Evolutionary conservation across 2,329 filamentous ascomycete genomes (phyloP), one percentile per base, ranked within the genome.

Genomic region (Diaporthe sp.): DNA sequence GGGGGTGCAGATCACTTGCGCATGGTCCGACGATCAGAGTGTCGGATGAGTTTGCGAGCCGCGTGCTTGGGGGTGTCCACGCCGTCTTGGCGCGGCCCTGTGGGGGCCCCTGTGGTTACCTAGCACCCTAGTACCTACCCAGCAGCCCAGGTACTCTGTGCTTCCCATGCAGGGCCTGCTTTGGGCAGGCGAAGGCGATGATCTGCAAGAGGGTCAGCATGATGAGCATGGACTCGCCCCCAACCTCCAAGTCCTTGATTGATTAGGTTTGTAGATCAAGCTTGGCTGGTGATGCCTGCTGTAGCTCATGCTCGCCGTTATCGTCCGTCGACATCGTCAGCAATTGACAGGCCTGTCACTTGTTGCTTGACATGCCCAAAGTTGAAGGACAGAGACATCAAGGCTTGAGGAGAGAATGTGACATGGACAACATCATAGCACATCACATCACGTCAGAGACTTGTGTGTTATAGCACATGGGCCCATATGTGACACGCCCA

Each of bases 21-120:
- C 72, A 51, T 74, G 72, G 61, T 74, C 72, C 31, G 72, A 74
- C 72, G 51, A 74, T 39, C 31, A 68, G 34, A 49, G 39, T 74
- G 34, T 74, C 72, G 62, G 61, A 74, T 74, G 72, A 51, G 19
- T 70, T 49, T 59, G 61, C 51, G 37, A 69, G 65, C 62, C 62
- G 59, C 59, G 61, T 68, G 28, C 51, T 51, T 42, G 62, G 46
- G 46, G 37, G 19, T 9, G 13, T n/a, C 46, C 12, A 39, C 4
- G 62, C n/a, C 31, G 28, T 39, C 62, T 68, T 68, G 65, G 65
- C 65, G n/a, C 15, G 46, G 65, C 46, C 65, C 34, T 68, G 65
- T 55, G 65, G 62, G 34, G 31, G 44, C 22, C 31, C 62, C 4
- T 31, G 15, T 22, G 8, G 22, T 19, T 9, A 3, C 34, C 34